Base-by-base conservation (phyloP, 2,329 filamentous ascomycete species). In the Bretziella fagacearum region DNA sequence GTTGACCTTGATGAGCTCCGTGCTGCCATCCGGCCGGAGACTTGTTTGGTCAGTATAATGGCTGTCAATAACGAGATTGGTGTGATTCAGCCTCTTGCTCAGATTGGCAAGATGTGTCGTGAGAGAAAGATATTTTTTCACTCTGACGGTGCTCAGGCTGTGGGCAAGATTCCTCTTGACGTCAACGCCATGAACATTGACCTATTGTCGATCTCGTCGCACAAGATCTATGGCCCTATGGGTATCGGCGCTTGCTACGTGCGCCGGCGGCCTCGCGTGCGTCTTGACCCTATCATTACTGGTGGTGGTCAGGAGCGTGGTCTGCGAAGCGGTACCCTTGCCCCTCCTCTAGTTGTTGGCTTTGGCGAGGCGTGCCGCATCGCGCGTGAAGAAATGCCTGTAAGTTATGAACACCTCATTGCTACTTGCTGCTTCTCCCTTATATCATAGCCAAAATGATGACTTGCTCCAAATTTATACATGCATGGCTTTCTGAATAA, bases 61-160 rank as follows among this genome's bases (percentile, higher is more conserved):
- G 79, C 91, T 1, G 91, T 98, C 58, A 98, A 98, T 70, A 98
- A 98, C 63, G 91, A 98, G 65, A 96, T 98, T 57, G 91, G 91
- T 58, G 91, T 98, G n/a, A 93, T 98, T 50, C 91, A 98, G 63
- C 91, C 91, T 1, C 66, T 98, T 50, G 83, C 85, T 56, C 77
- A 94, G 65, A 98, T 98, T 60, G 91, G 91, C 58, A 82, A 81
- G 64, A 69, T 98, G 11, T 98, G 91, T 64, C 78, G 91, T 44
- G 73, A 77, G 47, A 91, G 84, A 64, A 95, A 95, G 69, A 71
- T 95, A 37, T 98, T 95, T 65, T 98, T 98, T 75, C 91, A 98
- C 66, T 93, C 86, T 20, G 91, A 98, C 62, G 91, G 73, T 44
- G 91, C 91, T 1, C 91, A 98, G 66, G 91, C 91, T 13, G 87